These are phyloP conservation scores for Boletus vinaceobasis DNA, from an alignment of 768 basidiomycete genomes.

Conservation along the genomic window DNA sequence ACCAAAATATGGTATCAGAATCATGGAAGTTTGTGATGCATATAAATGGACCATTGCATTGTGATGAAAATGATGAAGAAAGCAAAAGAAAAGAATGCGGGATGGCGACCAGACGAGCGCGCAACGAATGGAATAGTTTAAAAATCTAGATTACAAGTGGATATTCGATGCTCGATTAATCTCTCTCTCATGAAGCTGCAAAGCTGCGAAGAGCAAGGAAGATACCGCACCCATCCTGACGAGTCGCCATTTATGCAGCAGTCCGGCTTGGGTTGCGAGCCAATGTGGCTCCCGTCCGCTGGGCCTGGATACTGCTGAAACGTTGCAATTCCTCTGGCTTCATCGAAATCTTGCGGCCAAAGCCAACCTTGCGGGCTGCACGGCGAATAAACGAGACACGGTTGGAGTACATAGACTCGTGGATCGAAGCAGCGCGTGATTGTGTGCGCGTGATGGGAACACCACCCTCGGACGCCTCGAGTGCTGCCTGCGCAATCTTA, in stretches of 20 bases:
- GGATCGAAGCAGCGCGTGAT: constrained; percentile 84
- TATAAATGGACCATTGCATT: constrained; percentile 16
- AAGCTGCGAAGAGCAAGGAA: constrained; percentile 20
- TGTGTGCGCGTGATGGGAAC: constrained; percentile 82
- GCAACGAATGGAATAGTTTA: constrained; percentile 19
- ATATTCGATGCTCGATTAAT: constrained; percentile 29
- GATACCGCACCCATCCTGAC: constrained; percentile 19
- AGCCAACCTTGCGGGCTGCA: constrained; percentile 84
- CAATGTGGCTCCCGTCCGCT: constrained; percentile 69
- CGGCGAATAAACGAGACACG: constrained; percentile 92
- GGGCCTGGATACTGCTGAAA: constrained; percentile 84
- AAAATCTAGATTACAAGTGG: constrained; percentile 34
- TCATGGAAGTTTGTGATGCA: constrained; percentile 16
- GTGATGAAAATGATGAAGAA: constrained; percentile 6
- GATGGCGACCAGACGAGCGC: constrained; percentile 13
- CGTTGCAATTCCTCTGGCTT: constrained; percentile 83
- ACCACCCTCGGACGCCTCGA: constrained; percentile 34
- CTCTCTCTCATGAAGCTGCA: constrained; percentile 11
- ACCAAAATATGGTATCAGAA: constrained; percentile 7
- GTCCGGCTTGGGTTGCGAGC: constrained; percentile 75
- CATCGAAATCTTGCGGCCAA: constrained; percentile 75
- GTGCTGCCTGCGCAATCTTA: constrained; percentile 39
- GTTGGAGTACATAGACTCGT: constrained; percentile 93
- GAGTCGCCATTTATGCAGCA: constrained; percentile 35
- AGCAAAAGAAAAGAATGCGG: constrained; percentile 16